Evolutionary conservation across 2,329 filamentous ascomycete species (phyloP), one percentile per base, ranked within the genome.

Genomic region (Immersiporthe knoxdaviesiana): DNA sequence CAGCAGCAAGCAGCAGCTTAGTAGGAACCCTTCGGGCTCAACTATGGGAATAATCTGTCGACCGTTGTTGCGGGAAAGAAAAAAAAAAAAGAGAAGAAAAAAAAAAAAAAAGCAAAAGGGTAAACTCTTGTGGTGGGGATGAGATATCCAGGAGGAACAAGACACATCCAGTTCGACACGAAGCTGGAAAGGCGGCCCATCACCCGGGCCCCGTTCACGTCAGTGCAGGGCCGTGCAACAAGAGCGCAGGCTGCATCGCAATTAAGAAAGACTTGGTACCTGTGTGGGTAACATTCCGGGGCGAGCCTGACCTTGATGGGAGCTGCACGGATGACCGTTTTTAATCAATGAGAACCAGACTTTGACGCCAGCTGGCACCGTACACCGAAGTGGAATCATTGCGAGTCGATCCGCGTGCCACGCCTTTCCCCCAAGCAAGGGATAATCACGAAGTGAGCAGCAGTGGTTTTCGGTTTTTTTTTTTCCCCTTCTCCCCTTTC

Each of bases 261-360:
- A 50, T 65, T 60, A 39, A 37, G n/a, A n/a, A 62, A 32, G 37
- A 37, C 35, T 30, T 50, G 44, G 35, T 24, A 56, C 35, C 18
- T 27, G 35, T 27, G 35, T 58, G 68, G 68, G 66, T 68, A 56
- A 62, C 61, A 68, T 68, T 70, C 41, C 59, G 61, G 56, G 65
- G 56, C 39, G 54, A 54, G 56, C 63, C 62, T 70, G 66, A 52
- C 62, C 24, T 41, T 67, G n/a, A n/a, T n/a, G 68, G 27, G 50
- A 32, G 11, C 47, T 56, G 30, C 59, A 56, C 54, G 61, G 68
- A 39, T 39, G 67, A 56, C 65, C 61, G 61, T 65, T 30, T 37
- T 65, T 63, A 68, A 70, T 70, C 18, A 62, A 62, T 66, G 62
- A 32, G 66, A 65, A 44, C 66, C 66, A 66, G 58, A 70, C 62